These are phyloP conservation scores for Allium cepa DNA, from an alignment of 106 monocot genomes.

Conservation along the genomic window DNA sequence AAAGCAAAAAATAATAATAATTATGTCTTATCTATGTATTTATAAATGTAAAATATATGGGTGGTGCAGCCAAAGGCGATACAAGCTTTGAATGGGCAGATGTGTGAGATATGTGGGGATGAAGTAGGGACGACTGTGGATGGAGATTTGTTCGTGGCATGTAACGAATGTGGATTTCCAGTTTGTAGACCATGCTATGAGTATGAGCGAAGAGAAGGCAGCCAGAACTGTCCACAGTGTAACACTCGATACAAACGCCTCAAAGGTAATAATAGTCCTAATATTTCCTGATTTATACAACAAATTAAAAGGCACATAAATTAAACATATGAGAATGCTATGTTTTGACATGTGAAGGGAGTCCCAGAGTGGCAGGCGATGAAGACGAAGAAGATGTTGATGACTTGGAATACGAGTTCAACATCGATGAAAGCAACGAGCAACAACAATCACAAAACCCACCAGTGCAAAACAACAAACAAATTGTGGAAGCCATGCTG, in stretches of 20 bases:
- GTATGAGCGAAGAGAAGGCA: constrained; percentile 92
- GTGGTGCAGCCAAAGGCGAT: constrained; percentile 69
- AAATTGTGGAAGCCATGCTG: constrained; percentile 79
- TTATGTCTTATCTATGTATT: too few species aligned
- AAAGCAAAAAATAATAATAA: too few species aligned
- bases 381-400: constrained; percentile 93
- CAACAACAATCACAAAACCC: constrained; percentile 16
- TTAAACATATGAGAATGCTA: background rate
- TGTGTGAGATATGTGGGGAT: constrained; percentile 96
- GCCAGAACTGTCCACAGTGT: constrained; percentile 95
- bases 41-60: background rate
- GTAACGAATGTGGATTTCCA: constrained; percentile 94
- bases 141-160: constrained; percentile 87
- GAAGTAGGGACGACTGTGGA: constrained; percentile 72
- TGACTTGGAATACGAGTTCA: constrained; percentile 94
- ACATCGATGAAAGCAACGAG: constrained; percentile 44
- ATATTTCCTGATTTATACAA: too few species aligned
- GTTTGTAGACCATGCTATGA: constrained; percentile 84
- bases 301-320: too few species aligned
- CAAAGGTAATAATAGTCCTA: constrained; percentile 32
- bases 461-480: constrained; percentile 24
- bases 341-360: constrained; percentile 35
- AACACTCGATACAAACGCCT: constrained; percentile 90
- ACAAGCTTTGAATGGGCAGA: constrained; percentile 61
- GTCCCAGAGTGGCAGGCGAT: constrained; percentile 88